Conservation (phyloP, 139 green algal species). For the Coelastrella sp. region DNA sequence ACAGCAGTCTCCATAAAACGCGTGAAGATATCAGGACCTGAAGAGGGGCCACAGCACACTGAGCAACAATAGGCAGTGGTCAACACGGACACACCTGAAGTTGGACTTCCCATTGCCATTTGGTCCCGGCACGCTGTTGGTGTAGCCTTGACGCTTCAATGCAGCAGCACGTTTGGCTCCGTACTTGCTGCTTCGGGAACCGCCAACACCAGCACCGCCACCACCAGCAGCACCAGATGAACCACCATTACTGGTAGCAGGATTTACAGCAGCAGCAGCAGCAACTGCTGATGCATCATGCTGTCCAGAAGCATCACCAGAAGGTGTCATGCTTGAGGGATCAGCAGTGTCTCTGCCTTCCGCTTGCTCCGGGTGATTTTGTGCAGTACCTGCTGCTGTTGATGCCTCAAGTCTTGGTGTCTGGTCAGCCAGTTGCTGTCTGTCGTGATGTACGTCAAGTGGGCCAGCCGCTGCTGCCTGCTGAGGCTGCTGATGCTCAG, state of each 20-base stretch:
- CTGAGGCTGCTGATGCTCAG: neutral
- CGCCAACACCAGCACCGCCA: neutral
- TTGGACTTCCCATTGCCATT: conserved; percentile 30
- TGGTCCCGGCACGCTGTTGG: neutral
- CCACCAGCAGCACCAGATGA: neutral
- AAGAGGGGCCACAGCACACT: too few relatives aligned
- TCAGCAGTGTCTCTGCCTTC: neutral
- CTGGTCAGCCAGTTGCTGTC: too few relatives aligned
- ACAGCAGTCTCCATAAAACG: too few relatives aligned
- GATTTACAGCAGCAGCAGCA: conserved; percentile 8
- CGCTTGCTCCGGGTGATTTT: neutral
- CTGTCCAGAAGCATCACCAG: neutral
- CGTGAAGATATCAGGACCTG: too few relatives aligned
- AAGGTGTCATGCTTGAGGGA: neutral
- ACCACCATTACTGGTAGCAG: neutral
- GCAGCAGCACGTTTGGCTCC: neutral
- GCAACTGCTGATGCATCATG: neutral
- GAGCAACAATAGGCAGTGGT: too few relatives aligned
- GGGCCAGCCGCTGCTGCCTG: neutral
- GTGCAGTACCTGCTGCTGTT: neutral
- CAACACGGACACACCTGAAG: neutral
- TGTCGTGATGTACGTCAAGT: neutral
- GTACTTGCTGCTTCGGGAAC: conserved; percentile 3
- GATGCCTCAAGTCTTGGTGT: neutral
- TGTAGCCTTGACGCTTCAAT: neutral